A percentile compares a stretch with the other conserved stretches of the same genome.
phyloP scores from a whole-genome alignment of 208 protist genomes.

The Phytomonas francai region DNA sequence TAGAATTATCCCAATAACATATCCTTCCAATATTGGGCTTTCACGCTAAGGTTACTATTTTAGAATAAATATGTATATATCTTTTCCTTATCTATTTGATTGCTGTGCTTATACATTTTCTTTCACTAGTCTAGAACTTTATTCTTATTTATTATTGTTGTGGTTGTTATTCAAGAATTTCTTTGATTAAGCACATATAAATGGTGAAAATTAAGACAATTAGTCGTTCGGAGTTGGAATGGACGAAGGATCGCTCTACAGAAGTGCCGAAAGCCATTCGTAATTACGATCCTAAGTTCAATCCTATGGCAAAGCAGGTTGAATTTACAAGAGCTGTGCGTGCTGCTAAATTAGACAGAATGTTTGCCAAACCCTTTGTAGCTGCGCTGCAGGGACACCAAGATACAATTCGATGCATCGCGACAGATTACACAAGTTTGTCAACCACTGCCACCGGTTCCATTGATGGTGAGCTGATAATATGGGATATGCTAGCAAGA shows the following conservation, averaged over 20 bases:
- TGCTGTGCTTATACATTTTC: background rate
- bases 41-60: background rate
- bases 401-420: constrained; percentile 90
- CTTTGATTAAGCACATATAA: background rate
- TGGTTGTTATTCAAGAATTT: background rate
- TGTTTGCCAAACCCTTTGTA: constrained; percentile 97
- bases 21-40: background rate
- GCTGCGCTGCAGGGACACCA: constrained; percentile 82
- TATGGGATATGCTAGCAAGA: constrained; percentile 85
- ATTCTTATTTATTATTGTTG: background rate
- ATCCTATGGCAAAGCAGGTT: constrained; percentile 94
- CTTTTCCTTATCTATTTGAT: background rate
- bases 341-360: constrained; percentile 93
- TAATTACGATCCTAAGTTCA: constrained; percentile 91
- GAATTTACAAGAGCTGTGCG: constrained; percentile 96
- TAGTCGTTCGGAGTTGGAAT: constrained; percentile 88
- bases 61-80: background rate
- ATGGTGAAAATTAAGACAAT: constrained; percentile 93
- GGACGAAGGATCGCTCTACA: constrained; percentile 85
- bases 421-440: constrained; percentile 79
- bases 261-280: constrained; percentile 88
- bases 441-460: constrained; percentile 79
- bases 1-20: background rate
- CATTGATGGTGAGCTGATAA: constrained; percentile 83
- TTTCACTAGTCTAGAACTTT: background rate